Evolutionary conservation across 2,329 filamentous ascomycete genomes (phyloP).

Genomic region (Grosmannia huntii): DNA sequence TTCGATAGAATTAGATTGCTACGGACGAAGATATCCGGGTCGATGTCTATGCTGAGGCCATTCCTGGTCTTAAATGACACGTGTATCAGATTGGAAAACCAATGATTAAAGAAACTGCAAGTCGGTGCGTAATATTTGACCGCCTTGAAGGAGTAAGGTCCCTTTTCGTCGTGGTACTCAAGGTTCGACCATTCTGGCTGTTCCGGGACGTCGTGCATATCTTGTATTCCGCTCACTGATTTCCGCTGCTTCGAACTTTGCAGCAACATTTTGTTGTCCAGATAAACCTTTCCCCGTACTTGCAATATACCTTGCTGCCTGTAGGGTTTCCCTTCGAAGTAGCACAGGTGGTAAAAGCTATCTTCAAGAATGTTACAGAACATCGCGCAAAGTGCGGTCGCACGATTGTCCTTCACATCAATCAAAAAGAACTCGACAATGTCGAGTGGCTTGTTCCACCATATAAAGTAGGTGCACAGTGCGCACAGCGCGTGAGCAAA

Average conservation of each 20-base stretch:
- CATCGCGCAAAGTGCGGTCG: background rate
- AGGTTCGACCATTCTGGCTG: background rate
- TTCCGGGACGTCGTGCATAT: no score
- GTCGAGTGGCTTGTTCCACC: constrained; percentile 18
- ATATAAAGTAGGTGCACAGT: constrained; percentile 17
- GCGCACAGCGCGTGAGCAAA: constrained; percentile 19
- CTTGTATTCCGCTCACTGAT: no score
- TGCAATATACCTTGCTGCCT: background rate
- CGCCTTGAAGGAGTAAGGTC: background rate
- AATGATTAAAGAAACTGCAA: background rate
- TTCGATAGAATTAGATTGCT: background rate
- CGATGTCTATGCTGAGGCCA: background rate
- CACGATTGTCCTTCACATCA: background rate
- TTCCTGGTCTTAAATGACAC: background rate
- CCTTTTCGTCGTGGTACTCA: background rate
- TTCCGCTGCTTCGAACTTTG: background rate
- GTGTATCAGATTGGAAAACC: background rate
- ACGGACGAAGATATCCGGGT: background rate
- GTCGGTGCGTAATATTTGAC: no score
- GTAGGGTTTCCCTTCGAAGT: background rate
- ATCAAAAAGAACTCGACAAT: background rate
- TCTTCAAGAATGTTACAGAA: background rate
- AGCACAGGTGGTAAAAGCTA: background rate
- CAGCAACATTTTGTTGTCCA: background rate
- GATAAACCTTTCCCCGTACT: background rate